phyloP scores from a whole-genome alignment of 2,329 filamentous ascomycete species.

The Fusarium illudens region DNA sequence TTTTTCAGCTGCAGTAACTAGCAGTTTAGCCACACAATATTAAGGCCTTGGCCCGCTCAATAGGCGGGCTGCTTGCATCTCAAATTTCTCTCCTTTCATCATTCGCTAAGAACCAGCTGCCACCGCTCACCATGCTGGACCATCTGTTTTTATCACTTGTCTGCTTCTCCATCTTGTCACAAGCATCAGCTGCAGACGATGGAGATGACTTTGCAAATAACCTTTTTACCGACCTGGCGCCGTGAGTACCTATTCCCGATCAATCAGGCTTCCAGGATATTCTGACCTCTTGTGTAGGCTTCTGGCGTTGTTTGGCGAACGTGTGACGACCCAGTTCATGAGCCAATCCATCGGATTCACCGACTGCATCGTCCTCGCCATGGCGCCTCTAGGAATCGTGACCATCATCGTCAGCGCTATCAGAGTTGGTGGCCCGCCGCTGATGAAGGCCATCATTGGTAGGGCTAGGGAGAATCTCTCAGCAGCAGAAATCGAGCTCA shows the following conservation, averaged over 20 bases:
- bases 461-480: constrained; percentile 54
- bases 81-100: too few species aligned
- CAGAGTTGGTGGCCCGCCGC: constrained; percentile 52
- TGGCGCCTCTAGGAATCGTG: constrained; percentile 56
- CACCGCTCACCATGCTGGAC: too few species aligned
- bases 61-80: too few species aligned
- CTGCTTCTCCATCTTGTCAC: too few species aligned
- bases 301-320: constrained; percentile 52
- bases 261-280: background rate
- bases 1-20: too few species aligned
- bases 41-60: too few species aligned
- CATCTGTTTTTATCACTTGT: too few species aligned
- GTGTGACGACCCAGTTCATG: constrained; percentile 57
- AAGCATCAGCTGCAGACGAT: too few species aligned
- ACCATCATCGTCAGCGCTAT: constrained; percentile 55
- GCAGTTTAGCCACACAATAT: too few species aligned
- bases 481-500: constrained; percentile 52
- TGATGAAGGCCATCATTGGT: constrained; percentile 55
- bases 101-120: too few species aligned
- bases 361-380: constrained; percentile 56
- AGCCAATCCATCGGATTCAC: constrained; percentile 51
- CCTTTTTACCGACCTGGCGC: too few species aligned
- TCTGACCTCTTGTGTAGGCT: constrained; percentile 7
- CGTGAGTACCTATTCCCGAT: background rate
- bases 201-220: too few species aligned